Evolutionary conservation across 2,329 filamentous ascomycete genomes (phyloP), one percentile per base, ranked within the genome.

Genomic region (Phyllosticta paracitricarpa): DNA sequence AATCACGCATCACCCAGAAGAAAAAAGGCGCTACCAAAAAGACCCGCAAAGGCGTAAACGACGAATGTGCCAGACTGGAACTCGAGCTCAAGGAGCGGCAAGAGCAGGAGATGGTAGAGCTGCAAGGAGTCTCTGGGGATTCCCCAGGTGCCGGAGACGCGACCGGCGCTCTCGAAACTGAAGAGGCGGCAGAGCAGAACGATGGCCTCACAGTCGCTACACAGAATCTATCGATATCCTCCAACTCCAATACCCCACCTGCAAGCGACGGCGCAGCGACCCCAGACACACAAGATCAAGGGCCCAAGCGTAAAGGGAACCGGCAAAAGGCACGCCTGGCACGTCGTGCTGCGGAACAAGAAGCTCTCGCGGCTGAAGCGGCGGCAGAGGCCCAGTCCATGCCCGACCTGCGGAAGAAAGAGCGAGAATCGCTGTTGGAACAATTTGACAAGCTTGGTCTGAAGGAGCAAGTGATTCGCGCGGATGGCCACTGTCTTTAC

Each of bases 1-100:
- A 96, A 73, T 83, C 85, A 57, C 86, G 88, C 63, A 86, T 95
- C 70, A 97, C 90, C 4, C 91, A 88, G 76, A 97, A 97, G 82
- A 99, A 97, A 81, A 97, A 97, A 80, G 88, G 89, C 67, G 92
- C 94, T 17, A 95, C 88, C 55, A 99, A 97, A 77, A 87, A 86
- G 74, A 85, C 84, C 8, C 79, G 84, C 57, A 85, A 81, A 65
- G 76, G 76, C 40, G 76, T 81, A 51, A 85, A 85, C 64, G 84
- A 86, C 65, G 84, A 87, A 68, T 86, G 84, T 70, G 82, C 83
- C 22, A 71, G 75, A 26, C 74, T 85, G 48, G 83, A 86, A 66
- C 71, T 73, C 51, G 81, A 84, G 62, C 72, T 85, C 51, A 79
- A 78, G 59, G 80, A 83, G 61, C 75, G 73, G 63, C 84, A 87